Evolutionary conservation across 495 filamentous ascomycete genomes (phyloP).

Genomic region (Daldinia vernicosa): DNA sequence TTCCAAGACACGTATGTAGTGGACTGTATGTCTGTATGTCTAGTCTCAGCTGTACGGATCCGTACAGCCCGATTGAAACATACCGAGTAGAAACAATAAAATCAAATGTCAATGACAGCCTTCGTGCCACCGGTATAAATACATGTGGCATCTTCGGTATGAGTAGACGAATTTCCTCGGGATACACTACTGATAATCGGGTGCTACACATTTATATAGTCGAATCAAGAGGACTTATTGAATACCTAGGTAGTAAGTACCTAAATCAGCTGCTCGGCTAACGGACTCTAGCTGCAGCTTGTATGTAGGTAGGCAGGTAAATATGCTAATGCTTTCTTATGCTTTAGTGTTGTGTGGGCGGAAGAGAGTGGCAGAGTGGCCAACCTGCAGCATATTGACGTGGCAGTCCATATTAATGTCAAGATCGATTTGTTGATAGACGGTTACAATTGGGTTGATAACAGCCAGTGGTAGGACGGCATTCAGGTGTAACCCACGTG

Average conservation of each 20-base stretch:
- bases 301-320: not conserved
- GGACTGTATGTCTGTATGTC: slow-evolving; percentile 6
- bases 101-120: slow-evolving; percentile 1
- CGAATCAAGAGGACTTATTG: slow-evolving; percentile 16
- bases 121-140: slow-evolving; percentile 23
- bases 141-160: slow-evolving; percentile 20
- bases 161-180: slow-evolving; percentile 30
- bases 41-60: slow-evolving; percentile 27
- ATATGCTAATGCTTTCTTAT: slow-evolving; percentile 5
- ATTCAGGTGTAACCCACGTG: slow-evolving; percentile 29
- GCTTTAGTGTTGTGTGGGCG: slow-evolving; percentile 21
- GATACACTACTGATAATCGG: slow-evolving; percentile 22
- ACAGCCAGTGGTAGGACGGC: slow-evolving; percentile 23
- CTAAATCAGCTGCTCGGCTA: slow-evolving; percentile 22
- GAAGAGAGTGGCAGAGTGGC: slow-evolving; percentile 32
- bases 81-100: slow-evolving; percentile 7
- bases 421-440: slow-evolving; percentile 39
- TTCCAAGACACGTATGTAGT: slow-evolving; percentile 31
- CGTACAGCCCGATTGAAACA: slow-evolving; percentile 36
- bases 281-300: slow-evolving; percentile 1
- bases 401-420: slow-evolving; percentile 41
- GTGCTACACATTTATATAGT: slow-evolving; percentile 27
- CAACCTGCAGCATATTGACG: slow-evolving; percentile 37
- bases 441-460: slow-evolving; percentile 24
- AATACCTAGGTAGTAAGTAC: not conserved